Evolutionary conservation across 495 filamentous ascomycete species (phyloP).

Genomic region (Trichoderma asperelloides): DNA sequence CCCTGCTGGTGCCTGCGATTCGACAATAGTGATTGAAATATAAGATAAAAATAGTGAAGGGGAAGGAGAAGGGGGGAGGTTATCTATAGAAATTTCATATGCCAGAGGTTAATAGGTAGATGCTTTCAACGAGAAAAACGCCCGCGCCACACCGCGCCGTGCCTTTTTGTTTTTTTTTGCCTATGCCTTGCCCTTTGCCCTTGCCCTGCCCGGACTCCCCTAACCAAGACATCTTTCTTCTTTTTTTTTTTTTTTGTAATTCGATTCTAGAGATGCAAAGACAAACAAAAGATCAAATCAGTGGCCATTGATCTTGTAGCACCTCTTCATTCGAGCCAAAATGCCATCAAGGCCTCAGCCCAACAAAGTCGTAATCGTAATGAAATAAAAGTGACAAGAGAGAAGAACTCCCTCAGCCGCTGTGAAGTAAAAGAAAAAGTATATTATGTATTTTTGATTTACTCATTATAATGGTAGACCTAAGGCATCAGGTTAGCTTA

Average conservation of each 20-base stretch:
- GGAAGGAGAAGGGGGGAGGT: background rate
- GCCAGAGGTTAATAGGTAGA: background rate
- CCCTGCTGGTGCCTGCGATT: background rate
- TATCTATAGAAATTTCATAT: background rate
- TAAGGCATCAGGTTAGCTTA: conserved; percentile 27
- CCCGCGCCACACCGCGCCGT: background rate
- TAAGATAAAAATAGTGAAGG: background rate
- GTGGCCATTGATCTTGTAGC: background rate
- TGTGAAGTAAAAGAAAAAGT: background rate
- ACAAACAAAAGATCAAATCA: background rate
- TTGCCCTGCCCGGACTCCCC: background rate
- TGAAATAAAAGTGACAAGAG: background rate
- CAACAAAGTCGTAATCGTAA: conserved; percentile 6
- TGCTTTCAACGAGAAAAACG: conserved; percentile 6
- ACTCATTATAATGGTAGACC: conserved; percentile 91
- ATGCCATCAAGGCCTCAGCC: conserved; percentile 1
- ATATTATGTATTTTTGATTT: conserved; percentile 19
- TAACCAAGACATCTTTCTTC: background rate
- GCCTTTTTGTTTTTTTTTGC: background rate
- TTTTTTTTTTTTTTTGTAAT: background rate
- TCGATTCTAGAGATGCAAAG: background rate
- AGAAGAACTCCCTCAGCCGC: background rate
- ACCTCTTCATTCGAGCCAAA: background rate
- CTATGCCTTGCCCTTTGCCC: background rate
- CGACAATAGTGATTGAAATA: background rate